Evolutionary conservation across 768 basidiomycete species (phyloP).

Genomic region (Boletus sp.): DNA sequence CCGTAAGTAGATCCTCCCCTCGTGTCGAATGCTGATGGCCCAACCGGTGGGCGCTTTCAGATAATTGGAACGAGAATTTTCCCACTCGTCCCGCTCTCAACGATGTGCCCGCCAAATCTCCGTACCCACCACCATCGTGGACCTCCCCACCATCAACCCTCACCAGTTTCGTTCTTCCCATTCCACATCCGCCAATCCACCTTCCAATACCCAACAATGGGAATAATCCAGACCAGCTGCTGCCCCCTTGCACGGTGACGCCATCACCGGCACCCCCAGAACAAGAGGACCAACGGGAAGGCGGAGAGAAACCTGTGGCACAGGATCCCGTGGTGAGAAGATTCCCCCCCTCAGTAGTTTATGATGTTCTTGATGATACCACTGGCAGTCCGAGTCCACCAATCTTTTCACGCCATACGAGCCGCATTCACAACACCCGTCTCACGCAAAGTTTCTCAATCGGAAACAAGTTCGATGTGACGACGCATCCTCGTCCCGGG

Average conservation of each 20-base stretch:
- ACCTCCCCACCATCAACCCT: constrained; percentile 17
- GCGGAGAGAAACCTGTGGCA: not conserved
- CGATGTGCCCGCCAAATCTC: constrained; percentile 19
- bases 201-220: not conserved
- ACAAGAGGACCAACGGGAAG: not conserved
- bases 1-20: constrained; percentile 19
- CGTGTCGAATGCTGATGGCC: not conserved
- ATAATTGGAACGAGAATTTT: constrained; percentile 28
- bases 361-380: not conserved
- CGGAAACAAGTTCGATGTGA: not conserved
- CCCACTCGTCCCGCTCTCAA: constrained; percentile 7
- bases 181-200: constrained; percentile 16
- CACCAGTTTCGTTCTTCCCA: constrained; percentile 19
- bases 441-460: constrained; percentile 9
- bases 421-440: constrained; percentile 24
- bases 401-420: constrained; percentile 25
- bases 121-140: constrained; percentile 31
- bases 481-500: not conserved
- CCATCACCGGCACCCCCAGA: not conserved
- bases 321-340: constrained; percentile 5
- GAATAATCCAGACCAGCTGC: not conserved
- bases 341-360: not conserved
- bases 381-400: constrained; percentile 8
- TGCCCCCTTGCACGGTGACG: not conserved
- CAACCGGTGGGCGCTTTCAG: constrained; percentile 6